phyloP scores from a whole-genome alignment of 1,139 yeast species.

The Meyerozyma guilliermondii region DNA sequence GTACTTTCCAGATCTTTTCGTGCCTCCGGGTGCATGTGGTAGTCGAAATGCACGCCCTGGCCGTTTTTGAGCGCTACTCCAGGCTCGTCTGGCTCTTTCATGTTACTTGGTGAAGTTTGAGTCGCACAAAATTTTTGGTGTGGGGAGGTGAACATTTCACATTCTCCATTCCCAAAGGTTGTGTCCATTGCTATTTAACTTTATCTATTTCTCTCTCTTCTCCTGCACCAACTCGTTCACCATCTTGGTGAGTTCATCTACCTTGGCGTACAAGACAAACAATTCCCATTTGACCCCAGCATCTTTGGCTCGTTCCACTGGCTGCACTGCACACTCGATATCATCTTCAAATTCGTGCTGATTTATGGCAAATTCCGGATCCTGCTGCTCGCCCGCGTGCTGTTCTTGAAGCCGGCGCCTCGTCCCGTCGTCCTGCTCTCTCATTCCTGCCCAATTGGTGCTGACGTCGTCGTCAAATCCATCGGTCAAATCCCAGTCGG shows the following conservation, averaged over 20 bases:
- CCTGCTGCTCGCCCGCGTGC: conserved; percentile 60
- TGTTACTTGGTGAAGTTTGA: neutral
- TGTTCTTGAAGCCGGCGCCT: conserved; percentile 43
- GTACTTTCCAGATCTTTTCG: conserved; percentile 3
- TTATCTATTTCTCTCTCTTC: conserved; percentile 20
- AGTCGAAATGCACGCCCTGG: conserved; percentile 58
- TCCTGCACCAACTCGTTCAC: conserved; percentile 41
- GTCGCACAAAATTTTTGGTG: conserved; percentile 2
- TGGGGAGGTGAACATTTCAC: conserved; percentile 1
- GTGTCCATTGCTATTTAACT: neutral
- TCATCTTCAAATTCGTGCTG: conserved; percentile 43
- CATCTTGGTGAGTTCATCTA: conserved; percentile 39
- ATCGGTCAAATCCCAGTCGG: conserved; percentile 80
- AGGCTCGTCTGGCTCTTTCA: neutral
- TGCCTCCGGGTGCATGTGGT: conserved; percentile 12
- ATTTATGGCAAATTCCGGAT: conserved; percentile 60
- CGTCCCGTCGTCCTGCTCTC: conserved; percentile 33
- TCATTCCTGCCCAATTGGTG: conserved; percentile 36
- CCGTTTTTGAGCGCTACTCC: conserved; percentile 33
- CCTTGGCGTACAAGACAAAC: conserved; percentile 47
- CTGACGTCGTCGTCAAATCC: conserved; percentile 51
- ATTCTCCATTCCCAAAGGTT: conserved; percentile 15
- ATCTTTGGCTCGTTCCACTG: conserved; percentile 49
- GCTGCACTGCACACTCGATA: conserved; percentile 48
- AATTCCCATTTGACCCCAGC: conserved; percentile 66